Percentiles rank a stretch among this genome's conserved stretches.
Conservation (phyloP, 2,329 filamentous ascomycete species). For the Phialophora macrospora region DNA sequence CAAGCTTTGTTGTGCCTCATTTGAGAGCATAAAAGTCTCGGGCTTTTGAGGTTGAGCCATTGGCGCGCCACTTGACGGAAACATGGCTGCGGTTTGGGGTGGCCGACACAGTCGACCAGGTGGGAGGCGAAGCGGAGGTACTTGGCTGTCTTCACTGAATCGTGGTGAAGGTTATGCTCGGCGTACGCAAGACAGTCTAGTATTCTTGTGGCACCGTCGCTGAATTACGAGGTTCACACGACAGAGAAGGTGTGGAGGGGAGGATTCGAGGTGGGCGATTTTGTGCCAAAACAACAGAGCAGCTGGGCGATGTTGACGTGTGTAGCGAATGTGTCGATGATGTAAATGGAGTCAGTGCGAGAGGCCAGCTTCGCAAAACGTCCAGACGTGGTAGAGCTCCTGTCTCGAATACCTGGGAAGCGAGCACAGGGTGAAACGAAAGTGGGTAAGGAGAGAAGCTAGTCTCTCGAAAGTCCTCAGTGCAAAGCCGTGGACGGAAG, state of each 20-base stretch:
- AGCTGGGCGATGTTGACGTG: constrained; percentile 25
- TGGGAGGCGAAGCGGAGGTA: constrained; percentile 15
- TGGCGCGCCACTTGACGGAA: constrained; percentile 75
- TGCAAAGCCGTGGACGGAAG: constrained; percentile 35
- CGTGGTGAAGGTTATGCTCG: constrained; percentile 16
- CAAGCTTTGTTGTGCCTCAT: constrained; percentile 93
- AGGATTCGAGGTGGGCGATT: constrained; percentile 12
- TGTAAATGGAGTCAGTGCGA: constrained; percentile 38
- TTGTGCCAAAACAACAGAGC: constrained; percentile 20
- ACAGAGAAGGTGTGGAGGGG: constrained; percentile 14
- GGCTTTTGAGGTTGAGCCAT: constrained; percentile 95
- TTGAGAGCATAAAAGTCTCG: constrained; percentile 98
- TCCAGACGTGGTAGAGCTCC: constrained; percentile 40
- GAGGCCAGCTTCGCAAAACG: constrained; percentile 39
- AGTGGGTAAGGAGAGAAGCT: constrained; percentile 40
- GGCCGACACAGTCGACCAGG: constrained; percentile 34
- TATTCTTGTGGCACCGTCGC: constrained; percentile 17
- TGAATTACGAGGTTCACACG: constrained; percentile 4
- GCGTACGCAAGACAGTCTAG: constrained; percentile 6
- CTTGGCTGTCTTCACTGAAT: constrained; percentile 35
- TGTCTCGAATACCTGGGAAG: constrained; percentile 36
- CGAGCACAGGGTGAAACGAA: constrained; percentile 40
- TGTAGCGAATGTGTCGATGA: constrained; percentile 38
- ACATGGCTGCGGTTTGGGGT: constrained; percentile 60
- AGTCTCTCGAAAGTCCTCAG: constrained; percentile 37